Conservation (phyloP, 108 stramenopile species). For the Fragilaria crotonensis region DNA sequence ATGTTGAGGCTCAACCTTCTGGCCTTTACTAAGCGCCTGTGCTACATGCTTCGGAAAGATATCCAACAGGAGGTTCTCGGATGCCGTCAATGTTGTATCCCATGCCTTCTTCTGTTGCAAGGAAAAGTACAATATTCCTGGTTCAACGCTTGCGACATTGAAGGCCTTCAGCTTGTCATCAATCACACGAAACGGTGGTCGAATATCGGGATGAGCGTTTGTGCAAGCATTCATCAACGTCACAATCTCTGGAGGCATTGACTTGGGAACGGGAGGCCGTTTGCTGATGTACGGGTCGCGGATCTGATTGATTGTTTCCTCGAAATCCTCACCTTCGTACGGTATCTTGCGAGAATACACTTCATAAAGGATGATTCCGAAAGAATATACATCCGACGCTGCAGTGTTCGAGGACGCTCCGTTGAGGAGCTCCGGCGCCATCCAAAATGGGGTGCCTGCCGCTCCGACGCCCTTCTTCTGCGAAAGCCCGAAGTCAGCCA, state of each 20-base stretch:
- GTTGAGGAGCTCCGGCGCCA: slow-evolving; percentile 85
- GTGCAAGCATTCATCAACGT: slow-evolving; percentile 34
- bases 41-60: slow-evolving; percentile 42
- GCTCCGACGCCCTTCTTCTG: slow-evolving; percentile 28
- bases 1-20: slow-evolving; percentile 7
- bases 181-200: slow-evolving; percentile 9
- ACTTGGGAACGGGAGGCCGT: slow-evolving; percentile 32
- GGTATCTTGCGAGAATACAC: slow-evolving; percentile 44
- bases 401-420: slow-evolving; percentile 34
- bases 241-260: slow-evolving; percentile 20
- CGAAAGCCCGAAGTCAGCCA: slow-evolving; percentile 54
- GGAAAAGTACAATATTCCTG: slow-evolving; percentile 14
- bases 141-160: slow-evolving; percentile 12
- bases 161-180: neutral
- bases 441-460: slow-evolving; percentile 94
- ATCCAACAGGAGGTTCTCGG: slow-evolving; percentile 15
- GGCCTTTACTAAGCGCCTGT: slow-evolving; percentile 21
- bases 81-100: neutral
- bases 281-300: slow-evolving; percentile 31
- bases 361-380: slow-evolving; percentile 56
- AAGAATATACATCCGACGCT: slow-evolving; percentile 52
- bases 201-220: slow-evolving; percentile 17
- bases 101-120: neutral
- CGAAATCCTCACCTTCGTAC: slow-evolving; percentile 40
- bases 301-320: slow-evolving; percentile 23